Conservation (phyloP, 2,329 filamentous ascomycete species). For the Talaromyces piceae region DNA sequence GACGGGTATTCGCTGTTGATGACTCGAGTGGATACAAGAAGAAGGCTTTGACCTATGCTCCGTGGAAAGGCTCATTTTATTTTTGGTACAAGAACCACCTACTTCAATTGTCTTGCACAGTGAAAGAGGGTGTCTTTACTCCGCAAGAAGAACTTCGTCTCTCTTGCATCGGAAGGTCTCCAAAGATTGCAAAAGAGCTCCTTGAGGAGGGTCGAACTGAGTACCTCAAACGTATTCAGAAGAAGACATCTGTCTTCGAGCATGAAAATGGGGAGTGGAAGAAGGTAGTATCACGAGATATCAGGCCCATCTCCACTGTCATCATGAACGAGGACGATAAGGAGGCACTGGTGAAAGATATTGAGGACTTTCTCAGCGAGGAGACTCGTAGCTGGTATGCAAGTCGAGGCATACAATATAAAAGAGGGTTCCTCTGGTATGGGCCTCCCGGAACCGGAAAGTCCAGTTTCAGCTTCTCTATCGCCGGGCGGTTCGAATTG, state of each 20-base stretch:
- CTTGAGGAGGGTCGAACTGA: background rate
- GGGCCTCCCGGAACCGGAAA: constrained; percentile 93
- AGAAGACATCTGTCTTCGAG: background rate
- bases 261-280: background rate
- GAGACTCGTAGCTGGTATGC: constrained; percentile 15
- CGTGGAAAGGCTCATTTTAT: background rate
- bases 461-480: constrained; percentile 42
- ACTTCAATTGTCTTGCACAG: background rate
- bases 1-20: background rate
- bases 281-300: background rate
- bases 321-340: background rate
- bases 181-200: background rate
- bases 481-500: constrained; percentile 57
- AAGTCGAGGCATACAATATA: constrained; percentile 57
- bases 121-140: background rate
- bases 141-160: background rate
- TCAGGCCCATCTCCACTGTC: background rate
- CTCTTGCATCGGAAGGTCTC: background rate
- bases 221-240: background rate
- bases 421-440: constrained; percentile 77
- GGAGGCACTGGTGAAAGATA: constrained; percentile 7
- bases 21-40: background rate
- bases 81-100: background rate
- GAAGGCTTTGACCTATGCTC: background rate
- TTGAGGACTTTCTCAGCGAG: constrained; percentile 8